phyloP scores from a whole-genome alignment of 129 eudicot species.

The Saussurea involucrata region DNA sequence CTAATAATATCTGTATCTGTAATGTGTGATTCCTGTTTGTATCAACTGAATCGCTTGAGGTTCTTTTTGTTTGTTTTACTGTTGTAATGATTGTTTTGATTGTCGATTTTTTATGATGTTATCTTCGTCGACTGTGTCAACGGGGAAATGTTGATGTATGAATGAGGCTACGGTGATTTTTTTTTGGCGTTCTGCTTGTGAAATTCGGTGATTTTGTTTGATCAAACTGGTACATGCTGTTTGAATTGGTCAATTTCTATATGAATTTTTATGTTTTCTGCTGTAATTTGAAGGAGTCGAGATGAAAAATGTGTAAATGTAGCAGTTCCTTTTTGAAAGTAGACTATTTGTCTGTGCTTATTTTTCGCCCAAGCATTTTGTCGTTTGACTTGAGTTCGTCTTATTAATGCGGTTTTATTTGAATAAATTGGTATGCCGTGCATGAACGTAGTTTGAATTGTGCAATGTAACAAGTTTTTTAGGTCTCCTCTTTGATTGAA shows the following conservation, averaged over 20 bases:
- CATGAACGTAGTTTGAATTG: conserved; percentile 15
- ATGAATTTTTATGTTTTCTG: neutral
- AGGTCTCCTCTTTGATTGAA: neutral
- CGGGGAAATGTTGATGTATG: conserved; percentile 17
- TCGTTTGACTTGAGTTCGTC: conserved; percentile 6
- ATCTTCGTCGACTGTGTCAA: neutral
- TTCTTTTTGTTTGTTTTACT: neutral
- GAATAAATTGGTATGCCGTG: neutral
- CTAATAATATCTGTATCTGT: neutral
- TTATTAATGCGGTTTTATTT: neutral
- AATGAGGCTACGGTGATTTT: conserved; percentile 1
- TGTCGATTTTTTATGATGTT: neutral
- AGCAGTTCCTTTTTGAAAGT: neutral
- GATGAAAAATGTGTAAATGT: neutral
- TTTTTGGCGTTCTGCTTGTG: neutral
- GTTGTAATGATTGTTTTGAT: neutral
- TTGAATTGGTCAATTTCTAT: conserved; percentile 1
- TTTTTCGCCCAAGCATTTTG: conserved; percentile 20
- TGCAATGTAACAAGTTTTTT: conserved; percentile 12
- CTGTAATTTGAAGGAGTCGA: neutral
- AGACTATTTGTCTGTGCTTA: neutral
- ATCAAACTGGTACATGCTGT: conserved; percentile 8
- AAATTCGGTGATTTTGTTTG: conserved; percentile 10
- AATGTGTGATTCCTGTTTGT: conserved; percentile 12
- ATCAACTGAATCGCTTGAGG: neutral